Conservation (phyloP, 441 rosid species). For the Cnidoscolus chayamansa region DNA sequence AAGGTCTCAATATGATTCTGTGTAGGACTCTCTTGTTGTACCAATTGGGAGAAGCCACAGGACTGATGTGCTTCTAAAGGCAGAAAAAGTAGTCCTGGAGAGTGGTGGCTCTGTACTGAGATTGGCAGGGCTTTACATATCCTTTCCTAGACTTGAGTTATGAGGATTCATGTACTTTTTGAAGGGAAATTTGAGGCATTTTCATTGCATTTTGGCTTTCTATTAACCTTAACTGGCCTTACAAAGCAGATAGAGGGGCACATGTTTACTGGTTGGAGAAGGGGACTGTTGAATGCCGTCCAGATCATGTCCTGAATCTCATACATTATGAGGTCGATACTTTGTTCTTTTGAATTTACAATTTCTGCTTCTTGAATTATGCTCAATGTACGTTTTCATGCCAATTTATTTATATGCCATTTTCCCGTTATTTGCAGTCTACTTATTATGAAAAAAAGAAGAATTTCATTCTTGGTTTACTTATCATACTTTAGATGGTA, state of each 20-base stretch:
- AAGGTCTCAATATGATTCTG: conserved; percentile 11
- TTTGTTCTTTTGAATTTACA: conserved; percentile 11
- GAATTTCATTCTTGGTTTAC: background rate
- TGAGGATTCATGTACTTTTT: background rate
- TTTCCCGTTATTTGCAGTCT: background rate
- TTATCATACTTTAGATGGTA: background rate
- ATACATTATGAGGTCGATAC: conserved; percentile 78
- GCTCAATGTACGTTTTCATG: background rate
- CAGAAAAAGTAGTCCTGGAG: conserved; percentile 70
- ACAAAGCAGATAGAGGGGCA: conserved; percentile 86
- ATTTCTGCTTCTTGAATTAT: background rate
- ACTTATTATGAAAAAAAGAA: background rate
- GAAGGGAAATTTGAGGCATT: background rate
- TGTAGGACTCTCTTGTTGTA: conserved; percentile 72
- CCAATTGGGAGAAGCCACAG: conserved; percentile 83
- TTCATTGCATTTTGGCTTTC: background rate
- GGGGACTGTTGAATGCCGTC: conserved; percentile 62
- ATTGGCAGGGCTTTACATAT: conserved; percentile 95
- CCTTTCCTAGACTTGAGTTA: conserved; percentile 40
- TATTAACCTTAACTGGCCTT: conserved; percentile 43
- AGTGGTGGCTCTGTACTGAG: conserved; percentile 70
- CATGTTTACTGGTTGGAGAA: conserved; percentile 78
- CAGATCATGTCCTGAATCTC: conserved; percentile 86
- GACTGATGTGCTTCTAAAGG: conserved; percentile 73
- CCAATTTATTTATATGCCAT: background rate